phyloP scores from a whole-genome alignment of 129 eudicot genomes.

The Tanacetum coccineum region DNA sequence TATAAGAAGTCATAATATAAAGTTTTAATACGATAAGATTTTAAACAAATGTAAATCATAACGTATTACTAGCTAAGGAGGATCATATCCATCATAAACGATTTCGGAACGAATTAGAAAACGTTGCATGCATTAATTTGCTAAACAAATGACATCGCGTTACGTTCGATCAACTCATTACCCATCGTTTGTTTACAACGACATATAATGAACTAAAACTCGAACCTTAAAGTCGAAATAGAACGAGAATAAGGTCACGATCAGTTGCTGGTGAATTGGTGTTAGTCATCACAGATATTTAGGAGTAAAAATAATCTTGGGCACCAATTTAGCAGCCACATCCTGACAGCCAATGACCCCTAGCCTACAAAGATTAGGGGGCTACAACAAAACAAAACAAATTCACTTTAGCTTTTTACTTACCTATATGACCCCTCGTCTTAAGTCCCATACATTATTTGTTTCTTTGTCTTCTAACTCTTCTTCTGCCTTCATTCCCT shows the following conservation, averaged over 20 bases:
- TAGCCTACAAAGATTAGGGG: too few species aligned
- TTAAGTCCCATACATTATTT: too few species aligned
- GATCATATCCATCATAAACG: too few species aligned
- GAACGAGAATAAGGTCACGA: constrained; percentile 30
- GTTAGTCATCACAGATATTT: constrained; percentile 32
- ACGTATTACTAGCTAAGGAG: too few species aligned
- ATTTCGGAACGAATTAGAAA: too few species aligned
- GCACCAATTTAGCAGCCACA: constrained; percentile 61
- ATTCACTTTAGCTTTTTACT: constrained; percentile 13
- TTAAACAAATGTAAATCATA: too few species aligned
- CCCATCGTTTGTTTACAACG: too few species aligned
- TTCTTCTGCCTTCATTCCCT: background rate
- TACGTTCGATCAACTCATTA: too few species aligned
- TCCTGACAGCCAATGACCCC: constrained; percentile 39
- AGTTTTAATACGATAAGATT: too few species aligned
- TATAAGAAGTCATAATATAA: background rate
- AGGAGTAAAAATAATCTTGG: constrained; percentile 50
- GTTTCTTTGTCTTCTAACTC: constrained; percentile 27
- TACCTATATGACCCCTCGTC: constrained; percentile 24
- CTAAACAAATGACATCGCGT: too few species aligned
- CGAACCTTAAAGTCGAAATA: background rate
- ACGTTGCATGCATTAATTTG: too few species aligned
- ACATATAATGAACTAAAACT: background rate
- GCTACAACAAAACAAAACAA: constrained; percentile 21
- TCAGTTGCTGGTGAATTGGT: constrained; percentile 62